Evolutionary conservation across 139 green algal genomes (phyloP), one percentile per base, ranked within the genome.

Genomic region (Picochlorum sp.): DNA sequence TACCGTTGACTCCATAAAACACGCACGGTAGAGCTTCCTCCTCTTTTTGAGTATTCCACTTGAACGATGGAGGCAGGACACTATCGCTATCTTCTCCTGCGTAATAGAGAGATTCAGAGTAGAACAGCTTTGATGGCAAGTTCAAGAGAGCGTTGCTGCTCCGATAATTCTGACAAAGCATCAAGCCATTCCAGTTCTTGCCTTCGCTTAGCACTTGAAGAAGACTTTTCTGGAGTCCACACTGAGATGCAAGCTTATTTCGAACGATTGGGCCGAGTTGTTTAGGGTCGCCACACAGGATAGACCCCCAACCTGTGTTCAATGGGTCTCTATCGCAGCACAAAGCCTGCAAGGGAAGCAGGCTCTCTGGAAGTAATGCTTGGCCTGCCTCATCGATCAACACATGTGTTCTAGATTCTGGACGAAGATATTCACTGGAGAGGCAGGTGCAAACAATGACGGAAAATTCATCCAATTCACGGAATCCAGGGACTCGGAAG

Each of bases 201-300:
- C 34, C 14, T 57, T 49, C 60, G 62, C 83, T 83, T 15, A 84
- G 73, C 2, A 66, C 44, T 72, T 92, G 84, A 59, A 92, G 78
- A 37, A 90, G 70, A 31, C 75, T 85, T 5, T 50, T 65, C n/a
- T 51, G 60, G 15, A 91, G 84, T 21, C 85, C 82, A 51, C 31
- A 51, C 1, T 51, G 34, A 21, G 66, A 59, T 11, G 77, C 72
- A 4, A 54, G 45, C 51, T 51, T 56, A 2, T 66, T 85, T 21
- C 70, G 76, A 11, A 89, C 61, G 18, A 90, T 60, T 0, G 86
- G 84, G 1, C 82, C 82, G 30, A 93, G 78, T 81, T 93, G 86
- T 24, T 74, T 70, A 0, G 86, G 82, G 60, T 93, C 86, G 4
- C 85, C 85, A 11, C 77, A 82, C 15, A 94, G 66, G 50, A 94